Evolutionary conservation across 768 basidiomycete species (phyloP).

Genomic region (Leccinum fibrillosum): DNA sequence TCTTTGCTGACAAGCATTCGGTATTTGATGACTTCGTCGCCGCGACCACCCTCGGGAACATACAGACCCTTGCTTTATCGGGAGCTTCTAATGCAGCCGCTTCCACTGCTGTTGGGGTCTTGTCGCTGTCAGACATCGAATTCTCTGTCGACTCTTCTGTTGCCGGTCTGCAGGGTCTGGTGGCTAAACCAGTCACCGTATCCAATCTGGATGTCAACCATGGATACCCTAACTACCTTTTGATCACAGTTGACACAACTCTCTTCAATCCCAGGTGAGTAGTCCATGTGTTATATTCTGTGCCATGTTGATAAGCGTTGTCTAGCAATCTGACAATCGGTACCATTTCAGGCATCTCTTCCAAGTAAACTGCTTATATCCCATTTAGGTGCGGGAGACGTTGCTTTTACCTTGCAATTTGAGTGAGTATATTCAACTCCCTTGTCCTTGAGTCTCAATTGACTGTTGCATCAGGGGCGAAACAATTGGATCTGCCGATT

Average conservation of each 20-base stretch:
- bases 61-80: slow-evolving; percentile 47
- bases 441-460: background rate
- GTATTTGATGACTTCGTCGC: slow-evolving; percentile 63
- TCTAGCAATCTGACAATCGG: slow-evolving; percentile 39
- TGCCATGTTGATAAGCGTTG: background rate
- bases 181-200: slow-evolving; percentile 53
- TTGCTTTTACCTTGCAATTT: slow-evolving; percentile 58
- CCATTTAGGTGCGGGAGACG: slow-evolving; percentile 57
- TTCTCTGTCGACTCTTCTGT: slow-evolving; percentile 60
- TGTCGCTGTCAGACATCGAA: slow-evolving; percentile 52
- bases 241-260: slow-evolving; percentile 60
- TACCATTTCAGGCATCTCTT: background rate
- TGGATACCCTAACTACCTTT: slow-evolving; percentile 62
- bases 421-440: slow-evolving; percentile 34
- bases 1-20: slow-evolving; percentile 43
- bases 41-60: slow-evolving; percentile 49
- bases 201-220: slow-evolving; percentile 62
- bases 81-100: slow-evolving; percentile 57
- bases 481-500: slow-evolving; percentile 55
- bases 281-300: background rate
- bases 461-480: slow-evolving; percentile 37
- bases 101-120: slow-evolving; percentile 60
- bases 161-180: slow-evolving; percentile 62
- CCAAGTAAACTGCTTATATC: slow-evolving; percentile 33
- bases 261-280: slow-evolving; percentile 65